A percentile compares a stretch with the other conserved stretches of the same genome.
These are phyloP conservation scores for Pestalotiopsis sp. DNA, from an alignment of 2,329 filamentous ascomycete species.

Conservation along the genomic window DNA sequence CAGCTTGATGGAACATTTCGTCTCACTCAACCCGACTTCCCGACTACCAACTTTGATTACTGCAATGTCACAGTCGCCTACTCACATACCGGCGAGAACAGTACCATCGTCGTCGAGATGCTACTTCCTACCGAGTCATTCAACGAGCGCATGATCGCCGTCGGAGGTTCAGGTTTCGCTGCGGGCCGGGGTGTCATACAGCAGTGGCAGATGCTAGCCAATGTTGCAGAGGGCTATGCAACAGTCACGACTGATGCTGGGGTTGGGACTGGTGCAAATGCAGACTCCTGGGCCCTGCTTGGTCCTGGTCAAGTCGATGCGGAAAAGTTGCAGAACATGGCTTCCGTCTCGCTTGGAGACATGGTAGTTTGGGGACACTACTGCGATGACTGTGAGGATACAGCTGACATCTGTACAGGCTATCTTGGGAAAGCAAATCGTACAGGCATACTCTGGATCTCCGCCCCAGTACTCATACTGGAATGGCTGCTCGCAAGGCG, in stretches of 20 bases:
- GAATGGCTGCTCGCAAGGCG: constrained; percentile 52
- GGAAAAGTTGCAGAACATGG: constrained; percentile 28
- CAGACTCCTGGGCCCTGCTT: constrained; percentile 19
- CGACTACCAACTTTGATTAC: not conserved
- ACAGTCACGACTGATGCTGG: constrained; percentile 32
- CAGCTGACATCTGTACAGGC: not conserved
- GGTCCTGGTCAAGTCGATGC: constrained; percentile 27
- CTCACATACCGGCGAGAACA: not conserved
- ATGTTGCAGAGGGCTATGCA: constrained; percentile 27
- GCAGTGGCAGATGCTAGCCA: constrained; percentile 21
- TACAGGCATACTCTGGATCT: constrained; percentile 37
- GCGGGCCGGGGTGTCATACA: constrained; percentile 25
- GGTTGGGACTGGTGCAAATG: constrained; percentile 7
- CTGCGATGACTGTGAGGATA: not conserved
- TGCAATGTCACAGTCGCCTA: constrained; percentile 6
- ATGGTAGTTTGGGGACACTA: not conserved
- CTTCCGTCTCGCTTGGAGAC: constrained; percentile 27
- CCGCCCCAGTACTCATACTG: constrained; percentile 51
- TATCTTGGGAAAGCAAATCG: not conserved
- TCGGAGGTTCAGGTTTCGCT: constrained; percentile 33
- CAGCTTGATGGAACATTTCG: not conserved
- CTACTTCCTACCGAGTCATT: constrained; percentile 17
- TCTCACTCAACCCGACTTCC: not conserved
- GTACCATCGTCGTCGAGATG: not conserved
- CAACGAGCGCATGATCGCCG: constrained; percentile 31